Conservation (phyloP, 306 rosid species). For the Ammopiptanthus mongolicus region DNA sequence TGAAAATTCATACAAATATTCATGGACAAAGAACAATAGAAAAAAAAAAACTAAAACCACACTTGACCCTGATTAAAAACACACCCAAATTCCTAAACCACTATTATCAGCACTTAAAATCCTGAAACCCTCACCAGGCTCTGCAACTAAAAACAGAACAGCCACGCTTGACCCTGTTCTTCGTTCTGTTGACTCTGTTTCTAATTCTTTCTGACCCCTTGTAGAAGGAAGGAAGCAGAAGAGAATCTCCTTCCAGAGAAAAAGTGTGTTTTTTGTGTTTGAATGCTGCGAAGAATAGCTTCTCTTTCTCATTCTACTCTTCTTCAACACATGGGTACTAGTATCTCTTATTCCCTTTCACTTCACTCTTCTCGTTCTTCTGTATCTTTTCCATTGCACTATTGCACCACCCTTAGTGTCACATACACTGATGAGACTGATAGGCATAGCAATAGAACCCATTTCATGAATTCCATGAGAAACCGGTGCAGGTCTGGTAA, state of each 20-base stretch:
- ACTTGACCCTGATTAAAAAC: too few relatives aligned
- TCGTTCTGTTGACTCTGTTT: neutral
- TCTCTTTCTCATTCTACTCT: neutral
- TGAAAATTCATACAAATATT: too few relatives aligned
- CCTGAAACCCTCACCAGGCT: neutral
- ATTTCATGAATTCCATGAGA: conserved; percentile 25
- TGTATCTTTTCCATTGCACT: neutral
- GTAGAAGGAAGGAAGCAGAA: neutral
- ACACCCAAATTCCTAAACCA: neutral
- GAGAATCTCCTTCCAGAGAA: neutral
- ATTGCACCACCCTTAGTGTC: neutral
- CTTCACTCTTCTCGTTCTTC: neutral
- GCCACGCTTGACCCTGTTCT: neutral
- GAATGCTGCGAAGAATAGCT: conserved; percentile 6
- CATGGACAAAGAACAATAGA: too few relatives aligned
- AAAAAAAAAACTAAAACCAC: too few relatives aligned
- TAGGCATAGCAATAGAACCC: neutral
- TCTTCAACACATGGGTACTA: neutral
- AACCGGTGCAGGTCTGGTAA: conserved; percentile 17
- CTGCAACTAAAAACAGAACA: neutral
- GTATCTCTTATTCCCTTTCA: neutral
- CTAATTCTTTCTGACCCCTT: neutral
- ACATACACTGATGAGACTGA: neutral
- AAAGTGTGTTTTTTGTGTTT: neutral
- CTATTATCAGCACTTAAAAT: neutral